Percentiles rank a stretch among this genome's conserved stretches.
These are phyloP conservation scores for Kodamaea ohmeri DNA, from an alignment of 1,139 yeast species.

Conservation along the genomic window DNA sequence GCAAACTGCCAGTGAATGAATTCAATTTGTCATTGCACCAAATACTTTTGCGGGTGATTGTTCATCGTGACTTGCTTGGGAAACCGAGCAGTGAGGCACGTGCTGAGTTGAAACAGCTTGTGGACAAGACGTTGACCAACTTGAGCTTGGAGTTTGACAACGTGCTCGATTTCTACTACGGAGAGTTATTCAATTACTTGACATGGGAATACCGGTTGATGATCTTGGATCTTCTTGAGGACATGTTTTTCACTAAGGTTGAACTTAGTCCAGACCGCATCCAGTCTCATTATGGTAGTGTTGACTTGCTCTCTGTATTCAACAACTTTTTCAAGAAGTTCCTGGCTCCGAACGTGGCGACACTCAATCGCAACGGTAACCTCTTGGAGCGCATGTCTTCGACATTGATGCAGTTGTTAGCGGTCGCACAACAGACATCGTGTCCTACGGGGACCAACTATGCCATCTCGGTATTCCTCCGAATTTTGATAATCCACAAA, in stretches of 20 bases:
- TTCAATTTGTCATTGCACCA: slow-evolving; percentile 57
- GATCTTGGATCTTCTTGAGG: slow-evolving; percentile 31
- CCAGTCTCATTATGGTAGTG: slow-evolving; percentile 2
- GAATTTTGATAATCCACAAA: slow-evolving; percentile 62
- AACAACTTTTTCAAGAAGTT: slow-evolving; percentile 42
- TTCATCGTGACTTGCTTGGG: slow-evolving; percentile 19
- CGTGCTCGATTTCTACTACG: slow-evolving; percentile 35
- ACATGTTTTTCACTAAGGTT: slow-evolving; percentile 23
- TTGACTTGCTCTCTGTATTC: slow-evolving; percentile 28
- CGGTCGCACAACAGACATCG: background rate
- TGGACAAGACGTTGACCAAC: slow-evolving; percentile 42
- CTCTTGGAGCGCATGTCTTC: slow-evolving; percentile 21
- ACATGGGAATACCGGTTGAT: slow-evolving; percentile 30
- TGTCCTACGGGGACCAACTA: slow-evolving; percentile 16
- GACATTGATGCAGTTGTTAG: slow-evolving; percentile 20
- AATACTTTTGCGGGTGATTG: slow-evolving; percentile 31
- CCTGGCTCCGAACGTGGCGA: slow-evolving; percentile 26
- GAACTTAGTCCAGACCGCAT: slow-evolving; percentile 3
- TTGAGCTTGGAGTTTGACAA: slow-evolving; percentile 40
- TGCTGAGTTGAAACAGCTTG: slow-evolving; percentile 23
- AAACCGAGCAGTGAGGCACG: slow-evolving; percentile 14
- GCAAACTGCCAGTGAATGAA: slow-evolving; percentile 32
- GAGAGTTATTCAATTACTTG: slow-evolving; percentile 38
- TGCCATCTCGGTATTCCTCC: slow-evolving; percentile 43
- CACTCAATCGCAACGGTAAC: slow-evolving; percentile 20